Evolutionary conservation across 1,284 basidiomycete genomes (phyloP), one percentile per base, ranked within the genome.

Genomic region (Paramarasmius palmivorus): DNA sequence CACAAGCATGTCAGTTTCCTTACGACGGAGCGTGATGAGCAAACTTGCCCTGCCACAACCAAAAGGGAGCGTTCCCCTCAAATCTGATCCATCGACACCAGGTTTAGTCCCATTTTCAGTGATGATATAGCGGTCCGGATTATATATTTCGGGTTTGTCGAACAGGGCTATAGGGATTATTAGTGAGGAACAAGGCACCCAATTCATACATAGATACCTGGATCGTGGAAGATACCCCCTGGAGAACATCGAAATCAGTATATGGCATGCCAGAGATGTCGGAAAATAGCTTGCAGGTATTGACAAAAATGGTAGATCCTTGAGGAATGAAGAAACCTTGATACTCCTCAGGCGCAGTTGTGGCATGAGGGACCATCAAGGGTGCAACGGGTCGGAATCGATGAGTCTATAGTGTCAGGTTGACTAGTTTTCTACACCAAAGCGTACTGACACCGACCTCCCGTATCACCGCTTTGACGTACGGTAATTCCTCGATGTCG

Each of bases 381-480:
- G 59, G 58, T 3, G 52, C 49, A 25, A 57, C 52, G 22, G 59
- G 58, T 17, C 59, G 40, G 58, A 60, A 65, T 60, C 40, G 64
- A 59, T 47, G 62, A 25, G 58, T 64, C 65, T 49, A 54, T 12
- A 3, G 26, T 50, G 20, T 42, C 48, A 41, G 23, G 14, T 15
- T 3, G 19, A 17, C 19, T 9, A 9, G 26, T 42, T 37, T 10
- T 20, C 32, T 5, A 26, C 4, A n/a, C 20, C 10, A 23, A 19
- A 20, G 9, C 15, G 34, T 12, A 23, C 9, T 4, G 25, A n/a
- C 51, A 20, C 35, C 54, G 1, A 54, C 61, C 57, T 64, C 64
- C 40, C 62, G 62, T 29, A 63, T 57, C 10, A 65, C 51, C 12
- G 63, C 64, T 23, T 60, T 59, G 22, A 64, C 45, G 50, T 67